phyloP scores from a whole-genome alignment of 148 eudicot genomes.

The Rhododendron kiyosumense region DNA sequence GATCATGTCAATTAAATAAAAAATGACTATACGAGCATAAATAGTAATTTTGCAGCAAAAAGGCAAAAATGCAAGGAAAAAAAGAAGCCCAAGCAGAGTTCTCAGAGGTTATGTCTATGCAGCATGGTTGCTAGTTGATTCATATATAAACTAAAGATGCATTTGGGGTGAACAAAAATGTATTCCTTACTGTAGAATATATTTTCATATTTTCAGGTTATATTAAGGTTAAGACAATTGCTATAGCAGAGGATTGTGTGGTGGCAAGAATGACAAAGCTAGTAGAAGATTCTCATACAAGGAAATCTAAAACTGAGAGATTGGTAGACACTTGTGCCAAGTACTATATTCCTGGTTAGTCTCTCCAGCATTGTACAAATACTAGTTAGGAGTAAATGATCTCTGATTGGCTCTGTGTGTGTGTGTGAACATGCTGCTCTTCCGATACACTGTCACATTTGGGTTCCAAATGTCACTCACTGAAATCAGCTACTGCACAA shows the following conservation, averaged over 20 bases:
- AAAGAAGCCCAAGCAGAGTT: background rate
- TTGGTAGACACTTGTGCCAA: constrained; percentile 71
- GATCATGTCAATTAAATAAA: no score
- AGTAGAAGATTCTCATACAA: constrained; percentile 88
- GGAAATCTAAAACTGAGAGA: constrained; percentile 63
- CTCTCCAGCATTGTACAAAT: background rate
- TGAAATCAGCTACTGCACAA: no score
- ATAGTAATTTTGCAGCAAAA: no score
- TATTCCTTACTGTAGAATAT: background rate
- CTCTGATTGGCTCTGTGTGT: background rate
- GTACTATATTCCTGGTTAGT: constrained; percentile 86
- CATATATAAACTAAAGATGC: background rate
- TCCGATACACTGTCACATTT: no score
- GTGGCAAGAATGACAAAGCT: constrained; percentile 88
- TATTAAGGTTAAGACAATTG: constrained; percentile 59
- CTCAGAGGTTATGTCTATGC: background rate
- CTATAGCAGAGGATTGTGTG: constrained; percentile 71
- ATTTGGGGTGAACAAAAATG: background rate
- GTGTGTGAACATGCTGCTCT: no score
- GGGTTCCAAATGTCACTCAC: no score
- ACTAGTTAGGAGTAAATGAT: background rate
- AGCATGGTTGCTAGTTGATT: background rate
- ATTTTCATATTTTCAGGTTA: constrained; percentile 40
- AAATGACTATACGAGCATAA: no score
- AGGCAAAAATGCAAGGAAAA: no score